Base-by-base conservation (phyloP, 2,329 filamentous ascomycete species). In the Fusarium agapanthi region DNA sequence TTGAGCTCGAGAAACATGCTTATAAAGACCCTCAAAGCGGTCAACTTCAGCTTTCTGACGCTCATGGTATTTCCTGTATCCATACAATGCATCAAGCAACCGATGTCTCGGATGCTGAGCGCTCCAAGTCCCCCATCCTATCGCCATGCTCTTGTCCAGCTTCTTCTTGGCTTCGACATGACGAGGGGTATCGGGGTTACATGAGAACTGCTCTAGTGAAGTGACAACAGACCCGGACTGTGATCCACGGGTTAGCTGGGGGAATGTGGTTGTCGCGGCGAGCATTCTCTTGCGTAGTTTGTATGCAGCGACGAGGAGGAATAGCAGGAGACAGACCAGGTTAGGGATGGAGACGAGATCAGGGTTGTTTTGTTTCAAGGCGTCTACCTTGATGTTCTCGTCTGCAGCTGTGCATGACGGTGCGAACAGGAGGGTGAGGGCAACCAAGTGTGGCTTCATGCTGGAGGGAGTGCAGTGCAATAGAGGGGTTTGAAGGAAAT, bases 21-120 rank as follows among this genome's bases (percentile, higher is more conserved):
- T 79, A 59, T 85, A 85, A 1, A 84, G 65, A 7, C 76, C 75
- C 20, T 79, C 78, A 20, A 82, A 75, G 1, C 82, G 77, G 22
- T 80, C 73, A 7, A 85, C 61, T 34, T 85, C 84, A 3, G 74
- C 76, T n/a, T 76, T 78, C 32, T 84, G 80, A 0, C 77, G 72
- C 16, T 79, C 75, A 26, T 79, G 75, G 32, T 85, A 84, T 10
- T 69, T 79, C 7, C 69, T 65, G 53, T 82, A 85, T 2, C 80
- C 83, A 41, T 81, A 77, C 0, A 85, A 71, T 0, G 84, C 82
- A 43, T 85, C 82, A 0, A 86, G 76, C 0, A 85, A 76, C 0
- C 84, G 80, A 61, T 83, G 76, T 5, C 83, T 79, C 2, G 82
- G 80, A 38, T 85, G 84, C 18, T 79, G 79, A 5, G 71, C 61